Conservation (phyloP, 2,329 filamentous ascomycete species). For the Trichoderma sp. region DNA sequence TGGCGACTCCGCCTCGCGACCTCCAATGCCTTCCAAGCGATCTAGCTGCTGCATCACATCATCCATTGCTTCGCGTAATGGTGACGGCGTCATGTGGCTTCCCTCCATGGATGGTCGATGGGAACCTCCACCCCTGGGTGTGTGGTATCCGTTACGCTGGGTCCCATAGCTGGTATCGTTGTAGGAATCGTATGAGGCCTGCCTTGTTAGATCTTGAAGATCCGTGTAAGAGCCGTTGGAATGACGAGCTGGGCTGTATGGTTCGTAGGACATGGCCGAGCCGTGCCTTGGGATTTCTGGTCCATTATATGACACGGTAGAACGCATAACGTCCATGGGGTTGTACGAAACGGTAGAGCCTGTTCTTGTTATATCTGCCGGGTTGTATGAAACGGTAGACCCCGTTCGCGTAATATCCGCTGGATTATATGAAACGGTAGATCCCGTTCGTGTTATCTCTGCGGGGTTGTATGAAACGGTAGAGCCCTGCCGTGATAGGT, state of each 20-base stretch:
- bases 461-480: conserved; percentile 34
- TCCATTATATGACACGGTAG: conserved; percentile 34
- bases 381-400: conserved; percentile 37
- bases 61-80: conserved; percentile 92
- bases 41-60: conserved; percentile 95
- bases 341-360: conserved; percentile 32
- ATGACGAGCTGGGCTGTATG: background rate
- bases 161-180: conserved; percentile 34
- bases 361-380: background rate
- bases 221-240: conserved; percentile 32
- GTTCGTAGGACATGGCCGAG: conserved; percentile 36
- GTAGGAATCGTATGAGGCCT: conserved; percentile 43
- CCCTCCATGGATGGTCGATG: conserved; percentile 65
- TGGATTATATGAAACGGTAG: conserved; percentile 34
- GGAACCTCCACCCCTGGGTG: conserved; percentile 60
- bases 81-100: conserved; percentile 79
- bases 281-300: conserved; percentile 36
- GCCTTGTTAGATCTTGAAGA: conserved; percentile 33
- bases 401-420: conserved; percentile 36
- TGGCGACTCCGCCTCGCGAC: conserved; percentile 55
- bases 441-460: conserved; percentile 23
- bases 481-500: conserved; percentile 37
- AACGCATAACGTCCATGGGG: conserved; percentile 34
- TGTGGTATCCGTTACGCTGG: conserved; percentile 41
- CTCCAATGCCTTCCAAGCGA: conserved; percentile 61